phyloP scores from a whole-genome alignment of 2,329 filamentous ascomycete genomes.

The Furcasterigmium sp. region DNA sequence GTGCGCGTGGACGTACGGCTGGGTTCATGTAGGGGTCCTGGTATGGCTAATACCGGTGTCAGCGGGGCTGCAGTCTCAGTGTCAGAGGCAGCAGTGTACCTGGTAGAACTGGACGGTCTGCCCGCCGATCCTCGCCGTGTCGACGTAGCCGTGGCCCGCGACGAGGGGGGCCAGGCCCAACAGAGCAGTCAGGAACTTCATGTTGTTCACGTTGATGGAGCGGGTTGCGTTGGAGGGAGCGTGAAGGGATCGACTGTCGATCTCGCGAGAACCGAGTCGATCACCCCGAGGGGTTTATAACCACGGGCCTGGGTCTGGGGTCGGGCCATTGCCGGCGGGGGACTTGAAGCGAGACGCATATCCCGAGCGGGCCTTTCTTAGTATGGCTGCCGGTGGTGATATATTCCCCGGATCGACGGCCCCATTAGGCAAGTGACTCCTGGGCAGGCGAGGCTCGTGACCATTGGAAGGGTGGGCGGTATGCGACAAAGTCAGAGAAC shows the following conservation, averaged over 20 bases:
- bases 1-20: neutral
- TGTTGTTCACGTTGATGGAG: neutral
- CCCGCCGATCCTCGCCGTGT: constrained; percentile 37
- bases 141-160: constrained; percentile 44
- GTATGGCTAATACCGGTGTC: constrained; percentile 16
- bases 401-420: neutral
- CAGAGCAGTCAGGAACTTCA: constrained; percentile 2
- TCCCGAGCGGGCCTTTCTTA: neutral
- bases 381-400: neutral
- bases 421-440: neutral
- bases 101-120: constrained; percentile 31
- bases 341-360: neutral
- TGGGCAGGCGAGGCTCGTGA: no score
- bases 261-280: no score
- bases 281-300: no score
- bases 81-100: no score
- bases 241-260: no score
- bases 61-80: neutral
- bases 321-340: no score
- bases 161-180: constrained; percentile 27
- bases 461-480: no score
- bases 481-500: no score
- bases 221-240: no score
- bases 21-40: constrained; percentile 13
- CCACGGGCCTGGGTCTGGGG: no score